These are phyloP conservation scores for Silene conica DNA, from an alignment of 148 eudicot genomes.

Conservation along the genomic window DNA sequence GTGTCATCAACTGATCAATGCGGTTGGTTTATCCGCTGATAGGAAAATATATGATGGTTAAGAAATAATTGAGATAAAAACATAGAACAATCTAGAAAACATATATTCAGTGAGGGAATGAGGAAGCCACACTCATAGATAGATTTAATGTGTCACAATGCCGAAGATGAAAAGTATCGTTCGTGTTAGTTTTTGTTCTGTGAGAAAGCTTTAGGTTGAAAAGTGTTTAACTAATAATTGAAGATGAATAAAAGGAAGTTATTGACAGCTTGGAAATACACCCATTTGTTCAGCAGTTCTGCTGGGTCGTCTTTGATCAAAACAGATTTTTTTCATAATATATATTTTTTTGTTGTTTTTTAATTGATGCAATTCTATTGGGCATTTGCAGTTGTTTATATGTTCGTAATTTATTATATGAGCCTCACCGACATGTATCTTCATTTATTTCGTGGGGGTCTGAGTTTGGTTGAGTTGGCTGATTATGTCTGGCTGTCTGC, in stretches of 20 bases:
- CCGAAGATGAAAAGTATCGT: neutral
- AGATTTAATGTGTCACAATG: neutral
- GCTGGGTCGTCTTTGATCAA: neutral
- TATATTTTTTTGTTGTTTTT: neutral
- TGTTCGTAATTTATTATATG: neutral
- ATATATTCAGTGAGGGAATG: neutral
- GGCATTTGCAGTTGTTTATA: neutral
- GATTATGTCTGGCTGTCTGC: slow-evolving; percentile 9
- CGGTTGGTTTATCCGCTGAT: neutral
- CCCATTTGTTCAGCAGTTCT: neutral
- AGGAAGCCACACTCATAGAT: too few relatives aligned
- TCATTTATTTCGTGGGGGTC: neutral
- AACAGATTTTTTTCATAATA: neutral
- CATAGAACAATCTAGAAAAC: neutral
- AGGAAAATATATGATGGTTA: neutral
- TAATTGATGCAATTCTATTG: neutral
- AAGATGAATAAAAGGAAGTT: neutral
- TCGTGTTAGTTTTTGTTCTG: neutral
- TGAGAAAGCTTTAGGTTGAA: neutral
- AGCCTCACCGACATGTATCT: neutral
- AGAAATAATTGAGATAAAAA: neutral
- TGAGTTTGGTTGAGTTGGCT: neutral
- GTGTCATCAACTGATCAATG: neutral
- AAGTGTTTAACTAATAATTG: neutral
- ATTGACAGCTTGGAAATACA: neutral